Conservation (phyloP, 2,329 filamentous ascomycete genomes). For the Podosphaera leucotricha region DNA sequence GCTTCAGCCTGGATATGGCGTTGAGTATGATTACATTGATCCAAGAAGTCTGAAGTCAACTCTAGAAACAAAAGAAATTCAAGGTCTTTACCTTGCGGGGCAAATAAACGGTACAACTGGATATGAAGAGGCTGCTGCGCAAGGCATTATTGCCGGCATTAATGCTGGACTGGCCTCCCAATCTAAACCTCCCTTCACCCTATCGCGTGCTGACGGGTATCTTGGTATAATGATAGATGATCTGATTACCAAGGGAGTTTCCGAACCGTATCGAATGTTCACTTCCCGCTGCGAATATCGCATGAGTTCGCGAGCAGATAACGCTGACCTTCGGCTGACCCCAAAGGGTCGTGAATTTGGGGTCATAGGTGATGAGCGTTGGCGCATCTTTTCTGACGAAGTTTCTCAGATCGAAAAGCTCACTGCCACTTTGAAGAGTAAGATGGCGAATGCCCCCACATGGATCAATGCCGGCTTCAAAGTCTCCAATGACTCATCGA, state of each 20-base stretch:
- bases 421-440: slow-evolving; percentile 31
- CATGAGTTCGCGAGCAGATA: slow-evolving; percentile 78
- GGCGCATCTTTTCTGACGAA: slow-evolving; percentile 44
- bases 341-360: slow-evolving; percentile 52
- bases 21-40: slow-evolving; percentile 97
- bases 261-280: slow-evolving; percentile 96
- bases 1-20: slow-evolving; percentile 87
- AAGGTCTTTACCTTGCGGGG: slow-evolving; percentile 72
- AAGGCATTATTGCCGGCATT: slow-evolving; percentile 77
- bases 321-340: slow-evolving; percentile 75
- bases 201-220: slow-evolving; percentile 73
- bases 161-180: slow-evolving; percentile 71
- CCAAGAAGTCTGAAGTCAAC: slow-evolving; percentile 71
- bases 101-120: slow-evolving; percentile 98
- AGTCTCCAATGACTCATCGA: slow-evolving; percentile 39
- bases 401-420: slow-evolving; percentile 44
- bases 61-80: slow-evolving; percentile 79
- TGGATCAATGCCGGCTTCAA: slow-evolving; percentile 52
- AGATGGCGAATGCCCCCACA: slow-evolving; percentile 31
- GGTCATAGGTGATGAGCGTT: slow-evolving; percentile 56
- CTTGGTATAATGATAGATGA: slow-evolving; percentile 99
- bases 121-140: slow-evolving; percentile 89
- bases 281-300: slow-evolving; percentile 88
- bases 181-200: slow-evolving; percentile 36
- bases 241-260: slow-evolving; percentile 86